Evolutionary conservation across 345 rosid genomes (phyloP).

Genomic region (Hypericum perforatum): DNA sequence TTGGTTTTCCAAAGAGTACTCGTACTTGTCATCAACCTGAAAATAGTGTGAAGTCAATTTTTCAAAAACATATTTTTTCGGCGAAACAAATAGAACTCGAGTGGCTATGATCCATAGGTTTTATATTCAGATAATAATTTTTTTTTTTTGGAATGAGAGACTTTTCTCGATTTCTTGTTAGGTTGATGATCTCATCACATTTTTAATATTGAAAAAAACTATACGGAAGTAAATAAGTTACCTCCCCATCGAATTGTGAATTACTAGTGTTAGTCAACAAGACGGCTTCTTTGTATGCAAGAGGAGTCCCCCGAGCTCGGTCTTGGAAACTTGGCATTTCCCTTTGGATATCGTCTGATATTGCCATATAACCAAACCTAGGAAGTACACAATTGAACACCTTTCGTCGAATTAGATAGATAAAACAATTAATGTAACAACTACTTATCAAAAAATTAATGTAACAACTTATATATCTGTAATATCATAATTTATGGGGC

Average conservation of each 20-base stretch:
- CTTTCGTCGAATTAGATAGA: not conserved
- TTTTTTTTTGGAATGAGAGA: no score
- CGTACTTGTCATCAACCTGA: conserved; percentile 5
- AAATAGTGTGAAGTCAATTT: no score
- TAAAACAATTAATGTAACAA: not conserved
- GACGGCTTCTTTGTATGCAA: conserved; percentile 28
- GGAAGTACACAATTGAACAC: not conserved
- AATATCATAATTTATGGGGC: no score
- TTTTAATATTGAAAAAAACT: no score
- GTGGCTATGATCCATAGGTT: no score
- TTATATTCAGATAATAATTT: no score
- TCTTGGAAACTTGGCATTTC: conserved; percentile 38
- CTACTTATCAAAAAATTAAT: not conserved
- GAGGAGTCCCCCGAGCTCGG: conserved; percentile 21
- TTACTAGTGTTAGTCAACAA: conserved; percentile 25
- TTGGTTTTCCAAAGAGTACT: conserved; percentile 2
- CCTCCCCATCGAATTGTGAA: conserved; percentile 34
- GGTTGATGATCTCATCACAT: no score
- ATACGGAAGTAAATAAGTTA: no score
- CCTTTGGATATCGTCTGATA: conserved; percentile 30
- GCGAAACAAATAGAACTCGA: no score
- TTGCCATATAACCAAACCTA: conserved; percentile 39
- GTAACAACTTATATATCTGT: no score
- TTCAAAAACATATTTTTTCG: no score
- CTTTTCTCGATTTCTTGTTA: no score